A percentile compares a stretch with the other conserved stretches of the same genome.
Conservation (phyloP, 2,329 filamentous ascomycete genomes). For the Fusarium tjaetaba region DNA sequence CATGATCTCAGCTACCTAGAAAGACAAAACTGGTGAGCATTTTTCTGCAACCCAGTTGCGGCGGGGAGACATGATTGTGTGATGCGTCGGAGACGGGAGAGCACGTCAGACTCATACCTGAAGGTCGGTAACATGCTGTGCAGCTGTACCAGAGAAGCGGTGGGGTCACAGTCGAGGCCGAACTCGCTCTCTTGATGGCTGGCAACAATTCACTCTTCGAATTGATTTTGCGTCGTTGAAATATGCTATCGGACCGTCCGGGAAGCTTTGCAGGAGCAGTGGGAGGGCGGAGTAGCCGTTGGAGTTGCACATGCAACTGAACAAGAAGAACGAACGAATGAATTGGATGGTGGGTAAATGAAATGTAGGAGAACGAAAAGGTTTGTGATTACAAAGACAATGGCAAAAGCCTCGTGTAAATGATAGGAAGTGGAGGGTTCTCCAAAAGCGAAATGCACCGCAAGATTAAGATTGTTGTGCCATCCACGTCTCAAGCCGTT, state of each 20-base stretch:
- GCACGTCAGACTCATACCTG: slow-evolving; percentile 33
- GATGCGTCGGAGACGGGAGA: neutral
- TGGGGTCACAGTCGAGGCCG: slow-evolving; percentile 2
- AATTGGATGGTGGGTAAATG: neutral
- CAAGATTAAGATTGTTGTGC: slow-evolving; percentile 26
- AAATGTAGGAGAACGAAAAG: neutral
- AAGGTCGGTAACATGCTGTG: slow-evolving; percentile 43
- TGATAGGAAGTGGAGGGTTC: slow-evolving; percentile 7
- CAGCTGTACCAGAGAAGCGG: slow-evolving; percentile 24
- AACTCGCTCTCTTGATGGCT: slow-evolving; percentile 7
- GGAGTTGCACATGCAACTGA: slow-evolving; percentile 30
- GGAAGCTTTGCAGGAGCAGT: slow-evolving; percentile 14
- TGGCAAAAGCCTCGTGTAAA: neutral
- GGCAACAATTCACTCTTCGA: neutral
- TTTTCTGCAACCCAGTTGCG: neutral
- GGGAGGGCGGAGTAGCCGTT: slow-evolving; percentile 31
- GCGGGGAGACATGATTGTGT: neutral
- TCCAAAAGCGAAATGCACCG: slow-evolving; percentile 13
- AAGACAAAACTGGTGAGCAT: slow-evolving; percentile 26
- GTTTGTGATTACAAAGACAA: slow-evolving; percentile 8
- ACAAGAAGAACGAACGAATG: neutral
- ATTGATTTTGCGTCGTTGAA: neutral
- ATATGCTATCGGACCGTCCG: slow-evolving; percentile 12
- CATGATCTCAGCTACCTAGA: slow-evolving; percentile 42
- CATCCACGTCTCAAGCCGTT: slow-evolving; percentile 23